phyloP scores from a whole-genome alignment of 2,329 filamentous ascomycete genomes.

The Fusarium pininemorale region DNA sequence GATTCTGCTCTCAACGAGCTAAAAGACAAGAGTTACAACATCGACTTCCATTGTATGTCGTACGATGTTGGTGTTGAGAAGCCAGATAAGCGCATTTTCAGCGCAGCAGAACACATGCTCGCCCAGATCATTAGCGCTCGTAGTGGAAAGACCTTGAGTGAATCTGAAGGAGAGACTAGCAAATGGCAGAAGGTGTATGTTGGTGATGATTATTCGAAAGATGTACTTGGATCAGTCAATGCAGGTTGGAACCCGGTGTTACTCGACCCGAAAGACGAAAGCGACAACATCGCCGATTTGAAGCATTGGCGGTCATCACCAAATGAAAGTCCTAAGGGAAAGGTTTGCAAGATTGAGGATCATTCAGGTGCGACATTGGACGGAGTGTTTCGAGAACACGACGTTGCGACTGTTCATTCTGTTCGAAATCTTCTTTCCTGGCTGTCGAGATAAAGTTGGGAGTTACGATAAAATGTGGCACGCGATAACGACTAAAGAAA shows the following conservation, averaged over 20 bases:
- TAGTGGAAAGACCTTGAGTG: neutral
- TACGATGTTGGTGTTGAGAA: slow-evolving; percentile 71
- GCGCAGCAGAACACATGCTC: slow-evolving; percentile 58
- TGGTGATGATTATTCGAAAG: slow-evolving; percentile 32
- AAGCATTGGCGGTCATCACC: neutral
- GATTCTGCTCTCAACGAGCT: no score
- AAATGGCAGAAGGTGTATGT: slow-evolving; percentile 27
- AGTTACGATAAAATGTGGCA: fast-evolving
- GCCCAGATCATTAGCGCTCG: slow-evolving; percentile 12
- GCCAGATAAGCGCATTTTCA: slow-evolving; percentile 65
- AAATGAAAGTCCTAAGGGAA: fast-evolving
- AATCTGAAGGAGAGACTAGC: neutral
- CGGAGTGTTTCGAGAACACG: neutral
- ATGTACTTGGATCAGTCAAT: slow-evolving; percentile 21
- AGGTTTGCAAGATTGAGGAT: slow-evolving; percentile 5
- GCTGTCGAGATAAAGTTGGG: neutral
- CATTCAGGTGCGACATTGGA: neutral
- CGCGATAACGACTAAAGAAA: neutral
- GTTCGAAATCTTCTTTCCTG: slow-evolving; percentile 13
- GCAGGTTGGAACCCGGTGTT: slow-evolving; percentile 29
- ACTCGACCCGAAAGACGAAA: slow-evolving; percentile 20
- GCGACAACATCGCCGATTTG: neutral
- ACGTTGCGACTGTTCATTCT: slow-evolving; percentile 15
- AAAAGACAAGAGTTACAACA: no score
- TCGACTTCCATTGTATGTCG: slow-evolving; percentile 54